Evolutionary conservation across 1,284 basidiomycete species (phyloP).

Genomic region (Trametes pubescens): DNA sequence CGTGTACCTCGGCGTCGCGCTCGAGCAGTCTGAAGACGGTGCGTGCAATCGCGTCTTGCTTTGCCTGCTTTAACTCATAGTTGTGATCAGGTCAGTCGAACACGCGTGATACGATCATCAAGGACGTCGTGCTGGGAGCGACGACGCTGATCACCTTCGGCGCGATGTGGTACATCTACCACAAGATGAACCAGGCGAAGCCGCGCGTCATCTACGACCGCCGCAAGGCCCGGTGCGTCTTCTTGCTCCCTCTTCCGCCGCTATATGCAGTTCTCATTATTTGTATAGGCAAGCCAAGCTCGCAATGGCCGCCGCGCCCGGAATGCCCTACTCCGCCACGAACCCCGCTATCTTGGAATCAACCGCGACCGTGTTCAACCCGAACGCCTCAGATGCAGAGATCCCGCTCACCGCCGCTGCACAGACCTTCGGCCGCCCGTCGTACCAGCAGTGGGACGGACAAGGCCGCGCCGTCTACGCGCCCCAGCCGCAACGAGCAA

Average conservation of each 20-base stretch:
- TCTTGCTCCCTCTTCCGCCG: no score
- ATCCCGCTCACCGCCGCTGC: slow-evolving; percentile 49
- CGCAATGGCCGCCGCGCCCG: slow-evolving; percentile 39
- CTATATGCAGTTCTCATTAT: not conserved
- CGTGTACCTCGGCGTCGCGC: slow-evolving; percentile 77
- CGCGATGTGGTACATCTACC: slow-evolving; percentile 87
- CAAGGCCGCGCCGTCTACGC: slow-evolving; percentile 42
- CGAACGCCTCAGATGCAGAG: slow-evolving; percentile 48
- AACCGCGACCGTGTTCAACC: slow-evolving; percentile 46
- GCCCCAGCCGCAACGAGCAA: slow-evolving; percentile 48
- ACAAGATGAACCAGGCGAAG: slow-evolving; percentile 79
- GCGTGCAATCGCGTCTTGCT: slow-evolving; percentile 32
- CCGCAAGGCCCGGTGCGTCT: slow-evolving; percentile 45
- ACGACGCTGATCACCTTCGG: slow-evolving; percentile 77
- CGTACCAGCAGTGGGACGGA: slow-evolving; percentile 49
- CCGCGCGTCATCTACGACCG: slow-evolving; percentile 77
- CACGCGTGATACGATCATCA: slow-evolving; percentile 65
- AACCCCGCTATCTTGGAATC: slow-evolving; percentile 37
- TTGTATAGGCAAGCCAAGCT: slow-evolving; percentile 57
- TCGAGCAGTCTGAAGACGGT: slow-evolving; percentile 50
- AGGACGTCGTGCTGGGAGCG: slow-evolving; percentile 65
- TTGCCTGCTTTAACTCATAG: not conserved
- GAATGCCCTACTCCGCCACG: slow-evolving; percentile 42
- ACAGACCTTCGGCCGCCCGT: slow-evolving; percentile 20
- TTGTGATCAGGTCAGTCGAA: slow-evolving; percentile 38